Base-by-base conservation (phyloP, 139 green algal species). In the Edaphochlamys debaryana region DNA sequence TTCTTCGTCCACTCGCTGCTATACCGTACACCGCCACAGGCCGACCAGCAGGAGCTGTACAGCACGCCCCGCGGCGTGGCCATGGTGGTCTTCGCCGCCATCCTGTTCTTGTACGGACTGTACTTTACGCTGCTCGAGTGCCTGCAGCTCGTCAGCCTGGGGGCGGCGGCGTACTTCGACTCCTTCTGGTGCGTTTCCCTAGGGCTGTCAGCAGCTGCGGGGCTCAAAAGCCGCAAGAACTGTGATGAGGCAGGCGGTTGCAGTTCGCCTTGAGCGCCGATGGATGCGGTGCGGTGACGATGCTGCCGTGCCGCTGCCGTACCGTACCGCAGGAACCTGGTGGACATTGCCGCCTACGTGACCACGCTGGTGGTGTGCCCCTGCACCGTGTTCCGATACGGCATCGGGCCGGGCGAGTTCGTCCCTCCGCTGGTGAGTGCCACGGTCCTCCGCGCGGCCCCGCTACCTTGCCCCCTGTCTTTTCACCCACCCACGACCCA, bases 161-260 rank as follows among this genome's bases (percentile, higher is more conserved):
- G 85, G 25, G 19, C n/a, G 4, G 40, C 17, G 1, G 85, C 69
- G 7, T 89, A 89, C 69, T 89, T 86, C 48, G 63, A 78, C 62
- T 85, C 70, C 13, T 83, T 86, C 69, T 90, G 86, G 86, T 86
- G 86, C 74, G 69, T 87, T 34, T n/a, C n/a, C n/a, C n/a, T n/a
- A n/a, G n/a, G n/a, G n/a, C n/a, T n/a, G n/a, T n/a, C n/a, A n/a
- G n/a, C n/a, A n/a, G n/a, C n/a, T n/a, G n/a, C n/a, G n/a, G n/a
- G n/a, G n/a, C n/a, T n/a, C n/a, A n/a, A n/a, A n/a, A n/a, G n/a
- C n/a, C n/a, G n/a, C n/a, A n/a, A n/a, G n/a, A n/a, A n/a, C n/a
- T n/a, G n/a, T n/a, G n/a, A n/a, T n/a, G n/a, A n/a, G n/a, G n/a
- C n/a, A n/a, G n/a, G n/a, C n/a, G n/a, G n/a, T n/a, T n/a, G n/a